Percentiles rank a stretch among this genome's conserved stretches.
Evolutionary conservation across 345 rosid genomes (phyloP).

Genomic region (Firmiana major): DNA sequence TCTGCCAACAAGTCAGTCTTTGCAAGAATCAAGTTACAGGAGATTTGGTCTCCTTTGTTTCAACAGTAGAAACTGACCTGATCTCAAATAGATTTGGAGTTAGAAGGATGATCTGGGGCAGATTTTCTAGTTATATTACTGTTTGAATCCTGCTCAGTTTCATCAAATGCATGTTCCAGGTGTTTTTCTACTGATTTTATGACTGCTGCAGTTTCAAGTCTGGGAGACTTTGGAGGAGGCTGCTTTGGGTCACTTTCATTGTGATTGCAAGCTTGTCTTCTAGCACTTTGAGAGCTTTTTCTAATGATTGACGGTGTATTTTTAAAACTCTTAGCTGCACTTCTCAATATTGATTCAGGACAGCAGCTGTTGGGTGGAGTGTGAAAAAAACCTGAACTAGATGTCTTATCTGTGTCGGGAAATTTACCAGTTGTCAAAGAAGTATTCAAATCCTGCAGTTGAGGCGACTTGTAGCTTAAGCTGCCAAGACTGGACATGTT

Average conservation of each 20-base stretch:
- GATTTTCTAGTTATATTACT: background rate
- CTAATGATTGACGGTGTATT: conserved; percentile 51
- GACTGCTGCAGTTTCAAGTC: conserved; percentile 5
- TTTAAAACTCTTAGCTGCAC: conserved; percentile 39
- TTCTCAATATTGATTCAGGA: conserved; percentile 38
- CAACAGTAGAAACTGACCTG: background rate
- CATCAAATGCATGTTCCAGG: conserved; percentile 20
- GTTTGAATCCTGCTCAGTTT: background rate
- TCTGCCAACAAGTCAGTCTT: no score
- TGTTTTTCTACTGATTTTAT: conserved; percentile 8
- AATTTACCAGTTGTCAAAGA: no score
- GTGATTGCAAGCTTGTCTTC: background rate
- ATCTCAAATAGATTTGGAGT: background rate
- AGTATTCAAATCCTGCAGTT: background rate
- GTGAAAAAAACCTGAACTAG: conserved; percentile 15
- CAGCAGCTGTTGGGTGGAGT: conserved; percentile 17
- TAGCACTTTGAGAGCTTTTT: conserved; percentile 6
- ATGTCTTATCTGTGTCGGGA: background rate
- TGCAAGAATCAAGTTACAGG: background rate
- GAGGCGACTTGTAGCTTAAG: conserved; percentile 6
- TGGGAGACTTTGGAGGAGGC: conserved; percentile 22
- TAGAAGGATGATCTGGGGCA: background rate
- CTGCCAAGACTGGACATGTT: background rate
- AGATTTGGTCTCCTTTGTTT: background rate
- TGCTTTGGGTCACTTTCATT: background rate